Percentiles rank a stretch among this genome's conserved stretches.
phyloP scores from a whole-genome alignment of 441 rosid genomes.

The Corymbia citriodora region DNA sequence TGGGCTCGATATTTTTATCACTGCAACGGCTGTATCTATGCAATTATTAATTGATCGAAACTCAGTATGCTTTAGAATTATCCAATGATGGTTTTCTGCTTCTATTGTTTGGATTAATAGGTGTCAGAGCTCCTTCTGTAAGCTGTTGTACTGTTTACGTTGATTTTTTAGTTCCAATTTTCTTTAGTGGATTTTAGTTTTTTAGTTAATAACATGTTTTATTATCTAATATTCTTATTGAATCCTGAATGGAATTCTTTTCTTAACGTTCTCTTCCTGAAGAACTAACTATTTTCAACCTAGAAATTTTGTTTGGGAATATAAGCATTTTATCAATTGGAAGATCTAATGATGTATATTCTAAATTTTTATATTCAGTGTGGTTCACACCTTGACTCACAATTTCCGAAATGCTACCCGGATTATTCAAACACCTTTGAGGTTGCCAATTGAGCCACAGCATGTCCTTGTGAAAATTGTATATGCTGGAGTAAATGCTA shows the following conservation, averaged over 20 bases:
- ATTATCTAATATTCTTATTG: not conserved
- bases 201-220: not conserved
- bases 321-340: not conserved
- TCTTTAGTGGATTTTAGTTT: not conserved
- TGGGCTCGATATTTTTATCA: not conserved
- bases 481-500: constrained; percentile 96
- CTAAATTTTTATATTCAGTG: constrained; percentile 43
- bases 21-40: not conserved
- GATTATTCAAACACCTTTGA: constrained; percentile 40
- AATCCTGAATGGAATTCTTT: not conserved
- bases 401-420: constrained; percentile 83
- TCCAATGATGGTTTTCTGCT: not conserved
- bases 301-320: not conserved
- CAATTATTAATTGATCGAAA: not conserved
- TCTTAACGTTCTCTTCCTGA: not conserved
- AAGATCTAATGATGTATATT: not conserved
- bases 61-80: not conserved
- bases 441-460: constrained; percentile 61
- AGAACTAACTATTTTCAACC: not conserved
- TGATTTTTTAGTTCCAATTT: not conserved
- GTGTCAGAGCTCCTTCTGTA: not conserved
- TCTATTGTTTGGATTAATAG: not conserved
- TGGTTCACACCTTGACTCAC: constrained; percentile 85
- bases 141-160: not conserved
- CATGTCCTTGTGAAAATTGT: constrained; percentile 80